A percentile compares a stretch with the other conserved stretches of the same genome.
These are phyloP conservation scores for Forsythia suspensa DNA, from an alignment of 257 asterid species.

Conservation along the genomic window DNA sequence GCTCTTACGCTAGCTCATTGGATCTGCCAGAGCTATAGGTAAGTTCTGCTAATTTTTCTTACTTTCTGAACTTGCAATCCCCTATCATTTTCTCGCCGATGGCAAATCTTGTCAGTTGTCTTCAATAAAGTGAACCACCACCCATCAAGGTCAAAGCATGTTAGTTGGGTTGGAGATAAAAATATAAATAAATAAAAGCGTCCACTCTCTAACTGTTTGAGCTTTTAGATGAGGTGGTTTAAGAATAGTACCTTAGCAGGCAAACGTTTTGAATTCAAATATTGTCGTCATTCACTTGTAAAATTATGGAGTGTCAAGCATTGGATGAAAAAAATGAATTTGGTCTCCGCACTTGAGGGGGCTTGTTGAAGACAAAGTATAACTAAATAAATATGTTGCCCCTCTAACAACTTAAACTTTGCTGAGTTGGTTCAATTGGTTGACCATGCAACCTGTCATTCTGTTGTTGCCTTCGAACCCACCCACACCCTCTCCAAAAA, in stretches of 20 bases:
- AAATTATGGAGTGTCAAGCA: not conserved
- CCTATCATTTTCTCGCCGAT: not conserved
- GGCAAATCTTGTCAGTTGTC: not conserved
- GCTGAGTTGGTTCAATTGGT: too few species aligned
- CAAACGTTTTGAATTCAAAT: not conserved
- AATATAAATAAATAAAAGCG: not conserved
- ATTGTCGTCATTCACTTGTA: not conserved
- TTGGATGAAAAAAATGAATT: not conserved
- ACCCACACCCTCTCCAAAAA: not conserved
- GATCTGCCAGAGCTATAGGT: conserved; percentile 98
- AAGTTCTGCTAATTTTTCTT: not conserved
- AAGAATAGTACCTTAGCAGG: not conserved
- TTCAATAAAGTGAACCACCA: not conserved
- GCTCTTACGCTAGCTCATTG: conserved; percentile 91
- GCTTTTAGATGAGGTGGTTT: not conserved
- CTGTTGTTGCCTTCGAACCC: too few species aligned
- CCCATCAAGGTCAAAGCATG: not conserved
- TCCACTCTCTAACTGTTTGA: not conserved
- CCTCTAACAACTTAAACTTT: too few species aligned
- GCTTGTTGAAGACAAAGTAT: too few species aligned
- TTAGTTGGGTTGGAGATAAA: not conserved
- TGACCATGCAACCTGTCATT: too few species aligned
- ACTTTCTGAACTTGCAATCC: not conserved
- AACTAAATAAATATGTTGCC: not conserved
- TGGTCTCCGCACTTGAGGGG: not conserved